Base-by-base conservation (phyloP, 352 stramenopile species). In the Pythium phragmiticola region DNA sequence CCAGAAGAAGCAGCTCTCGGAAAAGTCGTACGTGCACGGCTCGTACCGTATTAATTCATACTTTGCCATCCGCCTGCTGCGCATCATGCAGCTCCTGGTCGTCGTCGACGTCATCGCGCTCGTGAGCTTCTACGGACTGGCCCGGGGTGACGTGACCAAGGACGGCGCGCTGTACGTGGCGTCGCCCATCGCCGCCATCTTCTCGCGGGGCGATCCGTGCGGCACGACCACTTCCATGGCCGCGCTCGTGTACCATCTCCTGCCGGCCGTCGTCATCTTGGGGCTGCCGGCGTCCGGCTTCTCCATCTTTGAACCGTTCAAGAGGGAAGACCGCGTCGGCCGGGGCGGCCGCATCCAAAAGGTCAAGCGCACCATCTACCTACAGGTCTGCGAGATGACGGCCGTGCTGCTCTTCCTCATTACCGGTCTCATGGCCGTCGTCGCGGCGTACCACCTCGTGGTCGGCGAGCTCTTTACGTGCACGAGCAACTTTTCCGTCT, bases 1-100 rank as follows among this genome's bases (percentile, higher is more conserved):
- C 26, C 26, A 30, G 26, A 39, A 39, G 11, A 39, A 39, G 34
- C 34, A 39, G 34, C 34, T 9, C 34, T 6, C 34, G 34, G 34
- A 39, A 39, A 39, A 39, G 28, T 62, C 57, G 17, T 70, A 60
- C 34, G 17, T 63, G 8, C 57, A 66, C 63, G 69, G 77, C 30
- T 71, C 78, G 57, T 94, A 80, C 75, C 83, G 84, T 39, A 66
- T 82, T 57, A 94, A 94, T 71, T 92, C 83, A 49, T 94, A 92
- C 71, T 94, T 94, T 60, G 76, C 85, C 9, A 76, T 84, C 30
- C 71, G 73, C 14, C 54, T 92, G 37, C 60, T 92, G 48, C 68
- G 80, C 9, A 75, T 84, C 12, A 80, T 80, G 54, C 76, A 90
- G 66, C 23, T 90, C 2, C 76, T 94, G 55, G 72, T 87, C 7